Conservation (phyloP, 768 basidiomycete genomes). For the Mycena venus region DNA sequence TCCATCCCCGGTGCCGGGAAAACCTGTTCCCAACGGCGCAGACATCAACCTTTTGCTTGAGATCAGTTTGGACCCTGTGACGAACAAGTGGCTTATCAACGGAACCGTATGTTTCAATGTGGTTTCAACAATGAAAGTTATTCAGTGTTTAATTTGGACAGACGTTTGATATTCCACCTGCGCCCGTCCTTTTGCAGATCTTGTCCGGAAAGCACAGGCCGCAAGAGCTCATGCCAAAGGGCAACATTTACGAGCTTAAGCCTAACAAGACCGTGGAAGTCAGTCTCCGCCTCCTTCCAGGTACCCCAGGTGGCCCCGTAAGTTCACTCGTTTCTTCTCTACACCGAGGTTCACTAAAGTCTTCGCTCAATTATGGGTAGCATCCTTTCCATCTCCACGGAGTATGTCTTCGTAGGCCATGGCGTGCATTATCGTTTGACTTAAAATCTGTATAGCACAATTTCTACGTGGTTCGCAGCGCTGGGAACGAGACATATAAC, state of each 20-base stretch:
- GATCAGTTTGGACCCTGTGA: background rate
- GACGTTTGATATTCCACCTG: background rate
- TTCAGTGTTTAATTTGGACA: background rate
- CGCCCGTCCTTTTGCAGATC: constrained; percentile 16
- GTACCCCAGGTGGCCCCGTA: constrained; percentile 7
- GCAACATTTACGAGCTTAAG: constrained; percentile 25
- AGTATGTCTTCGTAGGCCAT: too few relatives aligned
- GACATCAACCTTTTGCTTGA: constrained; percentile 30
- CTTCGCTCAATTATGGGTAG: too few relatives aligned
- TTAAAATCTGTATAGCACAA: background rate
- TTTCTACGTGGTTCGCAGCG: constrained; percentile 44
- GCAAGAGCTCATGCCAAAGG: constrained; percentile 39
- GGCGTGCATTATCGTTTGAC: too few relatives aligned
- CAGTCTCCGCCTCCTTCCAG: too few relatives aligned
- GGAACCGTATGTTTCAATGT: constrained; percentile 7
- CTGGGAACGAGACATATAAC: constrained; percentile 35
- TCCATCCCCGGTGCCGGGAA: constrained; percentile 43
- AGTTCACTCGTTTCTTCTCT: too few relatives aligned
- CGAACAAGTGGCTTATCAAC: background rate
- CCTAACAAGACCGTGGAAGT: constrained; percentile 9
- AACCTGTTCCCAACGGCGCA: constrained; percentile 43
- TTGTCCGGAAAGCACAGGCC: constrained; percentile 46
- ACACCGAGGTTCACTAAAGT: too few relatives aligned
- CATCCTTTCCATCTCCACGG: constrained; percentile 24
- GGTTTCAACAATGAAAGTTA: too few relatives aligned